phyloP scores from a whole-genome alignment of 768 basidiomycete genomes.

The Punctularia strigosozonata region DNA sequence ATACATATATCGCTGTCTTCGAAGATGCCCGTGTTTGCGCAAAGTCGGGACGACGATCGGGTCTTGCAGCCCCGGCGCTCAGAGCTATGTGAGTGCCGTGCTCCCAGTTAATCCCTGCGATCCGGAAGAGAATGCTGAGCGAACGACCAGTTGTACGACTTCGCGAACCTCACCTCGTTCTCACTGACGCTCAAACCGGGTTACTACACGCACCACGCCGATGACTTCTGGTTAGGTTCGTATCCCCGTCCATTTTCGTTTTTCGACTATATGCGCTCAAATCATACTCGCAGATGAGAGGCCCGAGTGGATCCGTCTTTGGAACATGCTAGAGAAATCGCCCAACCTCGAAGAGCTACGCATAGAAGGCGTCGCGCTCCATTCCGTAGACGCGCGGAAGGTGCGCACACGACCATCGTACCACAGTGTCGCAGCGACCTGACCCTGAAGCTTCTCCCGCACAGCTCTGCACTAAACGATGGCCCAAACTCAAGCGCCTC shows the following conservation, averaged over 20 bases:
- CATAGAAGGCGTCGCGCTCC: constrained; percentile 40
- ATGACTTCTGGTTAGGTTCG: constrained; percentile 46
- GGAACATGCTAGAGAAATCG: constrained; percentile 60
- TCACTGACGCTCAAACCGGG: constrained; percentile 44
- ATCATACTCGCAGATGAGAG: constrained; percentile 31
- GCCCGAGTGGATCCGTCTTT: constrained; percentile 40
- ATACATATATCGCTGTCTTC: background rate
- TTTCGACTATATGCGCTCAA: background rate
- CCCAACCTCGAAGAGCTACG: constrained; percentile 56
- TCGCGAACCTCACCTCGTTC: constrained; percentile 51
- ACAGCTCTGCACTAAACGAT: constrained; percentile 48
- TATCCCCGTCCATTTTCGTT: constrained; percentile 1
- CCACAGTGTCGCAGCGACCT: too few species aligned
- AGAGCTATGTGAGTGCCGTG: constrained; percentile 47
- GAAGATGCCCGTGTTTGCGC: constrained; percentile 54
- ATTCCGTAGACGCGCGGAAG: constrained; percentile 42
- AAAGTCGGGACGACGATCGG: constrained; percentile 56
- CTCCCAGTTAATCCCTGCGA: background rate
- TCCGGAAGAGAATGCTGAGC: background rate
- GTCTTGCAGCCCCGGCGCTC: constrained; percentile 38
- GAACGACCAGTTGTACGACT: constrained; percentile 48
- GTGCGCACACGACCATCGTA: too few species aligned
- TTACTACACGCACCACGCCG: constrained; percentile 52
- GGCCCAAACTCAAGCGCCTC: constrained; percentile 53
- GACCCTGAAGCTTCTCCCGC: too few species aligned